Evolutionary conservation across 495 filamentous ascomycete genomes (phyloP), one percentile per base, ranked within the genome.

Genomic region (Lophiotrema nucula): DNA sequence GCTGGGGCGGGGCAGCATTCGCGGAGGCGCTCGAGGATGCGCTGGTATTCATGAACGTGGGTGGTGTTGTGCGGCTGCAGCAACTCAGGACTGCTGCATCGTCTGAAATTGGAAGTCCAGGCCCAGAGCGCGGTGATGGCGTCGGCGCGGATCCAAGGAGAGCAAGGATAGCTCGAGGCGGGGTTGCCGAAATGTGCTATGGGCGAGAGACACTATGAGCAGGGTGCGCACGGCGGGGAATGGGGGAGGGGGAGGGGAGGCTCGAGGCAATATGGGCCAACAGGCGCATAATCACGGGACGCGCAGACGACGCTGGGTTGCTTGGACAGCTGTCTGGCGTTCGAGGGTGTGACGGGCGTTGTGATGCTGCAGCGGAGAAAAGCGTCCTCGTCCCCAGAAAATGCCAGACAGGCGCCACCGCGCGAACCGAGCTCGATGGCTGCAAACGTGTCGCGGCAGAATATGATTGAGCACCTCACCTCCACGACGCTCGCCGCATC

Each of bases 11-110:
- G 19, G 48, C 28, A 37, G 52, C 58, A 58, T 57, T 57, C 18
- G 56, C 50, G 35, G 62, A 53, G 26, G 63, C 38, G 22, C 43
- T 66, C 37, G 57, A 45, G 41, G 53, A 19, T 15, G 63, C 43
- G 52, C 51, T 45, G 62, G 56, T 49, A 65, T 61, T 65, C 63
- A 66, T 66, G 62, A 65, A 65, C 53, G 42, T 31, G 13, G 53
- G 31, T 49, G 50, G 43, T 16, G 35, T 41, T 42, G 27, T 25
- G n/a, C n/a, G n/a, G n/a, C n/a, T n/a, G n/a, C n/a, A n/a, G n/a
- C n/a, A n/a, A n/a, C 33, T 62, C 53, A 53, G 39, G 39, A 37
- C 59, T 18, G 35, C 59, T 42, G 46, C 53, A 57, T 46, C n/a
- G n/a, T 46, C 18, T 22, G 2, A 16, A 22, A n/a, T 16, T 12